Evolutionary conservation across 305 asterid species (phyloP).

Genomic region (Fraxinus platypoda): DNA sequence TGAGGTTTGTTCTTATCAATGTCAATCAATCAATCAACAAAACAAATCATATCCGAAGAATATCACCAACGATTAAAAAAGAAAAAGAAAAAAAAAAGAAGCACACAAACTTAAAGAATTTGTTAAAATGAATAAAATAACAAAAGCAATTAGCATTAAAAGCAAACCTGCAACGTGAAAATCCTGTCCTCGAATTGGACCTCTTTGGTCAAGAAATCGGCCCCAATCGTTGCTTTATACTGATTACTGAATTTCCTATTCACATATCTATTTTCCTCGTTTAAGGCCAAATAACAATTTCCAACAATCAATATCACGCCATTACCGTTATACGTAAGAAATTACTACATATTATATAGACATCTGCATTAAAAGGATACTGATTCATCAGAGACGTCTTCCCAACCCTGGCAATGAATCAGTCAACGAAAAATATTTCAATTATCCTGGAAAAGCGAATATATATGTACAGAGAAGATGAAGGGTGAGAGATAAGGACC

Average conservation of each 20-base stretch:
- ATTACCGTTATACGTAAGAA: background rate
- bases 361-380: conserved; percentile 38
- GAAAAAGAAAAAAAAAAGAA: too few species aligned
- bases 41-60: background rate
- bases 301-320: background rate
- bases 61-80: background rate
- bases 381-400: conserved; percentile 83
- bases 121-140: background rate
- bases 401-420: conserved; percentile 53
- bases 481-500: conserved; percentile 31
- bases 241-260: conserved; percentile 70
- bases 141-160: background rate
- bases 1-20: background rate
- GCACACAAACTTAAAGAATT: background rate
- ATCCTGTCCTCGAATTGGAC: conserved; percentile 70
- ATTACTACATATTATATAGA: background rate
- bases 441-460: background rate
- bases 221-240: conserved; percentile 84
- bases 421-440: background rate
- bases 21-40: background rate
- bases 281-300: conserved; percentile 28
- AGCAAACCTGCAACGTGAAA: conserved; percentile 62
- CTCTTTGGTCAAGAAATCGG: conserved; percentile 83
- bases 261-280: conserved; percentile 53
- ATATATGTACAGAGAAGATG: background rate